Evolutionary conservation across 306 rosid genomes (phyloP).

Genomic region (Begonia masoniana): DNA sequence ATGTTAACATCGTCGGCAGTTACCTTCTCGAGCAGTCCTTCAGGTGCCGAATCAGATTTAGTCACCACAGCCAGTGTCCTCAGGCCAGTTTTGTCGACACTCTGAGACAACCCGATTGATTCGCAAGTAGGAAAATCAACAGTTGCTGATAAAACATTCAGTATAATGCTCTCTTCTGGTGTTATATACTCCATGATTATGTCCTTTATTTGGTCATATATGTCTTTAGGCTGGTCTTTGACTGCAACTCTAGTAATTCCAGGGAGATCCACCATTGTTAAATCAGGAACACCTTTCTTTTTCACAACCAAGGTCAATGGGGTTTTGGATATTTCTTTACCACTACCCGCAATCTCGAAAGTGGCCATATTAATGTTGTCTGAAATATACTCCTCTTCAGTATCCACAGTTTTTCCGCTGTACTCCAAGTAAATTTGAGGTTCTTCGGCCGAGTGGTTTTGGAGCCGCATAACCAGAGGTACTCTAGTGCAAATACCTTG

Average conservation of each 20-base stretch:
- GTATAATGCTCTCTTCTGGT: slow-evolving; percentile 37
- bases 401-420: slow-evolving; percentile 10
- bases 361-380: slow-evolving; percentile 32
- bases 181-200: slow-evolving; percentile 43
- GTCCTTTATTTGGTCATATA: slow-evolving; percentile 38
- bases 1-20: slow-evolving; percentile 41
- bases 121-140: slow-evolving; percentile 47
- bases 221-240: slow-evolving; percentile 38
- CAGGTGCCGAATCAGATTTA: slow-evolving; percentile 38
- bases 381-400: slow-evolving; percentile 22
- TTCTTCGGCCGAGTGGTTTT: slow-evolving; percentile 12
- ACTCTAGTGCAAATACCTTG: slow-evolving; percentile 51
- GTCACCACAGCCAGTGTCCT: slow-evolving; percentile 46
- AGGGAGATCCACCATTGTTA: slow-evolving; percentile 50
- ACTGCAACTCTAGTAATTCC: slow-evolving; percentile 46
- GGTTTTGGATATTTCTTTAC: slow-evolving; percentile 30
- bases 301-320: slow-evolving; percentile 37
- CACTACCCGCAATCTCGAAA: slow-evolving; percentile 23
- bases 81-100: slow-evolving; percentile 26
- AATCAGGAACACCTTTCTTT: slow-evolving; percentile 43
- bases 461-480: slow-evolving; percentile 42
- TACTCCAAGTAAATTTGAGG: slow-evolving; percentile 27
- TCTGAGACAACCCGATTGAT: slow-evolving; percentile 42
- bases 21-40: slow-evolving; percentile 39
- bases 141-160: slow-evolving; percentile 42